These are phyloP conservation scores for Selaginella moellendorffii DNA, from an alignment of 75 land plant species.

Conservation along the genomic window DNA sequence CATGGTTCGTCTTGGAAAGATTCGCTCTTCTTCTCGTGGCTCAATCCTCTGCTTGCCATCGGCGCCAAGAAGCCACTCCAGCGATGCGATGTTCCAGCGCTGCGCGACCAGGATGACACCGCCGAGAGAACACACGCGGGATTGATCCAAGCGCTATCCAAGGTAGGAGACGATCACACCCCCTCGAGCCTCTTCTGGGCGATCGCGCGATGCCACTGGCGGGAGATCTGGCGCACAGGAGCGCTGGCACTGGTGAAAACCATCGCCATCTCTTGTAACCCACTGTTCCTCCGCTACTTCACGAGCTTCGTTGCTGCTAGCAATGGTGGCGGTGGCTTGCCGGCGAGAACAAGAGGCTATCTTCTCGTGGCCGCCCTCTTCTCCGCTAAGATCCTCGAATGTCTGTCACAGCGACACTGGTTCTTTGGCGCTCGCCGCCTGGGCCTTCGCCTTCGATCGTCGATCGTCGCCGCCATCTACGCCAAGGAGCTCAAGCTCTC, in stretches of 20 bases:
- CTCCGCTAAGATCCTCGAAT: neutral
- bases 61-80: neutral
- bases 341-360: neutral
- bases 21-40: neutral
- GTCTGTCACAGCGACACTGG: constrained; percentile 1
- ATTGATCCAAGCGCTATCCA: neutral
- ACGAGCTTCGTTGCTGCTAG: neutral
- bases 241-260: neutral
- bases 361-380: neutral
- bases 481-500: neutral
- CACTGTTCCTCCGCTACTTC: neutral
- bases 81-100: neutral
- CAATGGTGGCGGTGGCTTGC: neutral
- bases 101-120: neutral
- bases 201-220: neutral
- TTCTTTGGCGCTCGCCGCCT: neutral
- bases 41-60: neutral
- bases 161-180: neutral
- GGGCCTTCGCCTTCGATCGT: neutral
- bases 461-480: neutral
- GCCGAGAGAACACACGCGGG: neutral
- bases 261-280: neutral
- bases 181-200: neutral
- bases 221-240: neutral
- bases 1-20: too few relatives aligned